A percentile compares a stretch with the other conserved stretches of the same genome.
phyloP scores from a whole-genome alignment of 371 early-diverging fungal genomes.

The Haplosporangium sp. region DNA sequence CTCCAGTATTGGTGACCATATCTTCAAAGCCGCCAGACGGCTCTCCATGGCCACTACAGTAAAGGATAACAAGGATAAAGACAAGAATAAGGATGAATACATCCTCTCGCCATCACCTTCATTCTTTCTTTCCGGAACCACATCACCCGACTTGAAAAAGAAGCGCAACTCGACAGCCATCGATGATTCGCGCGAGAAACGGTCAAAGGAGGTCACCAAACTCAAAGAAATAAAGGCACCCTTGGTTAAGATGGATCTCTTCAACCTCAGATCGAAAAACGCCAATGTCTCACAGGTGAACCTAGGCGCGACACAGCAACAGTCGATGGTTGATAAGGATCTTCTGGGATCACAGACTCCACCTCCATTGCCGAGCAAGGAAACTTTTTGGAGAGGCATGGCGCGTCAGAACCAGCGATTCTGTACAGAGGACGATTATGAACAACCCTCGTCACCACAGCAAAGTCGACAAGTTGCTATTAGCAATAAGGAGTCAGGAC shows the following conservation, averaged over 20 bases:
- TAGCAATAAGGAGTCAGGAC: too few relatives aligned
- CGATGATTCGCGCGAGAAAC: conserved; percentile 4
- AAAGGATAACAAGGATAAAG: conserved; percentile 10
- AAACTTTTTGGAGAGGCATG: conserved; percentile 27
- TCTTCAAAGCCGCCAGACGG: conserved; percentile 39
- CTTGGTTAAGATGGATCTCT: conserved; percentile 26
- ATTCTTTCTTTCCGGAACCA: conserved; percentile 13
- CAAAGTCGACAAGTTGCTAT: not conserved
- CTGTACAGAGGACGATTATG: conserved; percentile 20
- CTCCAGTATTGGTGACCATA: conserved; percentile 38
- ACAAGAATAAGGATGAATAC: not conserved
- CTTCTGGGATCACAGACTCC: conserved; percentile 20
- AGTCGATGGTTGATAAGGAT: not conserved
- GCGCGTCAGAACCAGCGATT: conserved; percentile 8
- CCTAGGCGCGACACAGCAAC: conserved; percentile 1
- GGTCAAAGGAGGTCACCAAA: conserved; percentile 8
- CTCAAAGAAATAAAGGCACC: conserved; percentile 22
- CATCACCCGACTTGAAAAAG: conserved; percentile 34
- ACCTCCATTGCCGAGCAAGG: conserved; percentile 29
- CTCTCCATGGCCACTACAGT: conserved; percentile 41
- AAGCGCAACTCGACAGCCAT: conserved; percentile 16
- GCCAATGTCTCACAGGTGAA: conserved; percentile 8
- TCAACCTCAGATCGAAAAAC: conserved; percentile 33
- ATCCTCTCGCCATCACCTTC: conserved; percentile 12
- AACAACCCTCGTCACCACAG: not conserved